Base-by-base conservation (phyloP, 2,329 filamentous ascomycete genomes). In the Aspergillus sp. region DNA sequence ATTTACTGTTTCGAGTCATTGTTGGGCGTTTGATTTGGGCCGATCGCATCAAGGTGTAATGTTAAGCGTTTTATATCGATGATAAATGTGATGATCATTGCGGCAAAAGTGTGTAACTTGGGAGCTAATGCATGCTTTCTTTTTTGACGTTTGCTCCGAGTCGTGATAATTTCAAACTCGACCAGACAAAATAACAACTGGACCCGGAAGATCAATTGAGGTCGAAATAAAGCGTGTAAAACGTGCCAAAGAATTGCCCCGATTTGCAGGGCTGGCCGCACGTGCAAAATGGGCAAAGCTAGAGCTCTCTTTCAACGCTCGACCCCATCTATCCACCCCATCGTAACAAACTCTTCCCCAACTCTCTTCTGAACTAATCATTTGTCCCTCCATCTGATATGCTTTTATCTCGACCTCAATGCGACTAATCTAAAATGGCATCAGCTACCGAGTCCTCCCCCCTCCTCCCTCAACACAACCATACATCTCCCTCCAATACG, bases 401-500 rank as follows among this genome's bases (percentile, higher is more conserved):
- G 61, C 28, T 25, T 53, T 67, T 61, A 67, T 48, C 48, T 61
- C 45, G 54, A 66, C 57, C 31, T 17, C 47, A 30, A 57, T 50
- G 54, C 56, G 45, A 59, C 55, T 41, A 13, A 58, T 34, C 57
- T 59, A 68, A 50, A 49, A 78, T 78, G 76, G 65, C 77, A 64
- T 75, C 79, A 13, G 68, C 73, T 54, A 70, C 71, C 66, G 80
- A 81, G 71, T 72, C 74, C 51, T 73, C 79, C 30, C 79, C 79
- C 23, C 72, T 82, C 46, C 73, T 82, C 54, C 75, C 76, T 45
- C 72, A 74, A 57, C 72, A 77, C 45, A 59, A 66, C 58, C 61
- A 65, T 57, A 59, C 71, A 48, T 56, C 63, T 58, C 53, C 66
- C 61, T 67, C 74, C 60, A 73, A 73, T 69, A 76, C 76, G 72